These are phyloP conservation scores for Monosporozyma servazzii DNA, from an alignment of 805 yeast genomes.

Conservation along the genomic window DNA sequence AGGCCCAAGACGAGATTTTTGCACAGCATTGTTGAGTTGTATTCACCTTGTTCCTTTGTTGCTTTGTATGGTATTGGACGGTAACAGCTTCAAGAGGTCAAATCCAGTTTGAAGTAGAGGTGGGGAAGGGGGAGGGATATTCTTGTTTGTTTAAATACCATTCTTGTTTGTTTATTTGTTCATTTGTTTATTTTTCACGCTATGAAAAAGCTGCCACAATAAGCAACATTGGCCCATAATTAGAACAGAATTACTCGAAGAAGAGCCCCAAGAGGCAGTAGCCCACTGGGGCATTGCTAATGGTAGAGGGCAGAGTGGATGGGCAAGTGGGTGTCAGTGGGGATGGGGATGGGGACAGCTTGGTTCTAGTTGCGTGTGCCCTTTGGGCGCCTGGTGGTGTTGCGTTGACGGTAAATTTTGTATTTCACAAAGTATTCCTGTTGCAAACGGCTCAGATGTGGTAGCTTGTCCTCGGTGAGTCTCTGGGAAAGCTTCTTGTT, in stretches of 20 bases:
- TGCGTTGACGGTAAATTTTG: constrained; percentile 9
- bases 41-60: neutral
- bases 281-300: constrained; percentile 1
- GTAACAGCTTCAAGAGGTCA: neutral
- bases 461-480: constrained; percentile 12
- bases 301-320: neutral
- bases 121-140: no score
- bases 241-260: constrained; percentile 1
- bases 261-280: no score
- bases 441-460: constrained; percentile 12
- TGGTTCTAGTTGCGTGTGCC: neutral
- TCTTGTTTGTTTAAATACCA: no score
- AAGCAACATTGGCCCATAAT: neutral
- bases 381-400: neutral
- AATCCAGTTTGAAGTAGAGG: no score
- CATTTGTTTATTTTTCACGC: no score
- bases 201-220: no score
- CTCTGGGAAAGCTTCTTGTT: constrained; percentile 7
- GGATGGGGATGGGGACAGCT: no score
- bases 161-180: no score
- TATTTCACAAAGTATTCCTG: constrained; percentile 17
- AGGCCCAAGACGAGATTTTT: constrained; percentile 8
- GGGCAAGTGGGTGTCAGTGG: neutral
- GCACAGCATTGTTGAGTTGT: constrained; percentile 1
- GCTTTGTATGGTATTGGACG: neutral